Percentiles rank a stretch among this genome's conserved stretches.
Conservation (phyloP, 2,329 filamentous ascomycete genomes). For the Helminthosporium solani region DNA sequence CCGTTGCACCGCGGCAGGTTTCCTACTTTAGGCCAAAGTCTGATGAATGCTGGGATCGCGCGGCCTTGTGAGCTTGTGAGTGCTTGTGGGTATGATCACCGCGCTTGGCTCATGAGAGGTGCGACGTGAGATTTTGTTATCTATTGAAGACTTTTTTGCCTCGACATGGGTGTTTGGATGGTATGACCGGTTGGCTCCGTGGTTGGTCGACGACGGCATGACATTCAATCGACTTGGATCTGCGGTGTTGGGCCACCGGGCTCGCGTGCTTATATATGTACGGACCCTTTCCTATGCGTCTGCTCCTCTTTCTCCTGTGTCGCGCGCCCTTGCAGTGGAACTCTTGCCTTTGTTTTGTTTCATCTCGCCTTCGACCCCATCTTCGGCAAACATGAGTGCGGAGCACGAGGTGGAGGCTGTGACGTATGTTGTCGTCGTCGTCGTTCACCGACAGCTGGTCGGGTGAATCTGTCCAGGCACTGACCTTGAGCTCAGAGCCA, state of each 20-base stretch:
- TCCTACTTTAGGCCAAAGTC: constrained; percentile 12
- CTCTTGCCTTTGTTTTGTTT: constrained; percentile 1
- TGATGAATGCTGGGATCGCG: constrained; percentile 33
- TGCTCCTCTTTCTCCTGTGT: neutral
- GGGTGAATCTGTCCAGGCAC: neutral
- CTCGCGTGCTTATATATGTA: neutral
- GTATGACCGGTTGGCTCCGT: no score
- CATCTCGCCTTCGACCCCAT: no score
- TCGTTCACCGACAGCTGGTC: neutral
- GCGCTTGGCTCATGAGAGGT: no score
- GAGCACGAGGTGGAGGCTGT: constrained; percentile 31
- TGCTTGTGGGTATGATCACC: constrained; percentile 11
- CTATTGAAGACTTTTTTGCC: no score
- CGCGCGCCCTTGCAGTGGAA: neutral
- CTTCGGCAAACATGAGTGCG: constrained; percentile 15
- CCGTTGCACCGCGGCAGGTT: constrained; percentile 11
- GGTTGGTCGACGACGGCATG: no score
- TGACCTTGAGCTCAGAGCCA: constrained; percentile 20
- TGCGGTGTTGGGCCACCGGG: no score
- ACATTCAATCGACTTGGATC: no score
- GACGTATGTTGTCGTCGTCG: constrained; percentile 23
- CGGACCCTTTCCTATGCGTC: neutral
- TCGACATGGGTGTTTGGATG: neutral
- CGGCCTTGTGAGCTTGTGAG: constrained; percentile 23
- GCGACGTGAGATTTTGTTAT: no score